phyloP scores from a whole-genome alignment of 208 protist species.

The Sergeia podlipaevii region DNA sequence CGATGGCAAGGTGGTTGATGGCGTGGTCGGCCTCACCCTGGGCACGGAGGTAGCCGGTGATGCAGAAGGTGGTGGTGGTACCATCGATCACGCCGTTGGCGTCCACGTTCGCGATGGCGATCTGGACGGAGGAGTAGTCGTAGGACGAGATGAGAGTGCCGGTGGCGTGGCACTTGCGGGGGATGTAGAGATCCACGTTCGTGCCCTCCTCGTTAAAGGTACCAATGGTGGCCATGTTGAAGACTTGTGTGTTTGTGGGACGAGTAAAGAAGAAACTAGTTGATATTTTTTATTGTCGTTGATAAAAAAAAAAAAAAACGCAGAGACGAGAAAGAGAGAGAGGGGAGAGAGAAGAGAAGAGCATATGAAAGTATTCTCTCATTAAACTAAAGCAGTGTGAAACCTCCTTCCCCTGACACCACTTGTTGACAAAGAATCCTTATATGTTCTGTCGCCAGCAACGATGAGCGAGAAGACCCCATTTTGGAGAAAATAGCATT shows the following conservation, averaged over 20 bases:
- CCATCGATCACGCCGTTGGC: conserved; percentile 89
- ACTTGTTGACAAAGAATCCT: too few relatives aligned
- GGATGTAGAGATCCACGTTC: conserved; percentile 95
- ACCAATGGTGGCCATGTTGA: conserved; percentile 82
- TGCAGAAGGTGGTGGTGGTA: conserved; percentile 91
- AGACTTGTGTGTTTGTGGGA: background rate
- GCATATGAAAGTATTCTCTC: too few relatives aligned
- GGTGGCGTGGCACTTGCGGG: conserved; percentile 96
- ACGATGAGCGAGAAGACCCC: too few relatives aligned
- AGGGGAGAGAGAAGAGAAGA: conserved; percentile 1
- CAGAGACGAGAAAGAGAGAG: background rate
- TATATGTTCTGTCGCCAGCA: too few relatives aligned
- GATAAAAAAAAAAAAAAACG: conserved; percentile 10
- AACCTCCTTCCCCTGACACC: too few relatives aligned
- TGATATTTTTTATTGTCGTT: background rate
- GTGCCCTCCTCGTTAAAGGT: conserved; percentile 90
- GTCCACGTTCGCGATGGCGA: conserved; percentile 94
- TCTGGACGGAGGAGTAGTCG: conserved; percentile 96
- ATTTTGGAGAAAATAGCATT: too few relatives aligned
- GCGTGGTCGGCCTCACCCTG: conserved; percentile 93
- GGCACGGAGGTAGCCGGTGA: conserved; percentile 93
- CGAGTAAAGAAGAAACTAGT: conserved; percentile 1
- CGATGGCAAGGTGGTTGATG: conserved; percentile 93
- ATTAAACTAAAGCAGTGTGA: too few relatives aligned
- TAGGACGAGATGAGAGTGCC: conserved; percentile 93